These are phyloP conservation scores for Apostasia ramifera DNA, from an alignment of 106 monocot species.

Conservation along the genomic window DNA sequence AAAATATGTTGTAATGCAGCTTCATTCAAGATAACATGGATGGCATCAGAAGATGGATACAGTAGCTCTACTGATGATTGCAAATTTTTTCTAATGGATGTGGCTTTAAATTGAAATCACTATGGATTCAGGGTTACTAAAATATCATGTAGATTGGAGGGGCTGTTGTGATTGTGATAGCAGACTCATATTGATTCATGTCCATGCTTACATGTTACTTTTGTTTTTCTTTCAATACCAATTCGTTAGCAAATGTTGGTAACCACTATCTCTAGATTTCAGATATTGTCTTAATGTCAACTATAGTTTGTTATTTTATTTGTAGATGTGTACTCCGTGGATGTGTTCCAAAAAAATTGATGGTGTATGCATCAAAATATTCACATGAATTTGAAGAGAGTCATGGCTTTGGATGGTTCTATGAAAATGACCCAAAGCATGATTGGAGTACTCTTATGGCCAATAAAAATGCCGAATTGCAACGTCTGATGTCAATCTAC, in stretches of 20 bases:
- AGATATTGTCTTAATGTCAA: background rate
- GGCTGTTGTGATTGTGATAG: too few species aligned
- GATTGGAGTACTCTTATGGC: conserved; percentile 93
- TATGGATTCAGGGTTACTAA: too few species aligned
- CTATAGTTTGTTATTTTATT: background rate
- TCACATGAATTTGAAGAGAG: conserved; percentile 96
- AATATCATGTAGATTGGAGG: too few species aligned
- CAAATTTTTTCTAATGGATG: too few species aligned
- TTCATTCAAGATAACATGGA: too few species aligned
- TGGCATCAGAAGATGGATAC: too few species aligned
- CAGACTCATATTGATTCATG: too few species aligned
- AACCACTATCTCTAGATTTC: background rate
- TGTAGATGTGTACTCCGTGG: conserved; percentile 92
- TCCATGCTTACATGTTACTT: too few species aligned
- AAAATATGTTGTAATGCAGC: too few species aligned
- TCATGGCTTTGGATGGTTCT: conserved; percentile 94
- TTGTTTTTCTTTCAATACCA: too few species aligned
- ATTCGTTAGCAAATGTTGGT: background rate
- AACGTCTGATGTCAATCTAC: conserved; percentile 86
- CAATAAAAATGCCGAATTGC: conserved; percentile 94
- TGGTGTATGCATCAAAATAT: conserved; percentile 93
- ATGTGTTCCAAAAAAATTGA: conserved; percentile 93
- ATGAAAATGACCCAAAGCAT: conserved; percentile 90
- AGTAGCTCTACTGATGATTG: too few species aligned
- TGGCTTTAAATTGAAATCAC: too few species aligned